Evolutionary conservation across 306 rosid genomes (phyloP).

Genomic region (Sophora flavescens): DNA sequence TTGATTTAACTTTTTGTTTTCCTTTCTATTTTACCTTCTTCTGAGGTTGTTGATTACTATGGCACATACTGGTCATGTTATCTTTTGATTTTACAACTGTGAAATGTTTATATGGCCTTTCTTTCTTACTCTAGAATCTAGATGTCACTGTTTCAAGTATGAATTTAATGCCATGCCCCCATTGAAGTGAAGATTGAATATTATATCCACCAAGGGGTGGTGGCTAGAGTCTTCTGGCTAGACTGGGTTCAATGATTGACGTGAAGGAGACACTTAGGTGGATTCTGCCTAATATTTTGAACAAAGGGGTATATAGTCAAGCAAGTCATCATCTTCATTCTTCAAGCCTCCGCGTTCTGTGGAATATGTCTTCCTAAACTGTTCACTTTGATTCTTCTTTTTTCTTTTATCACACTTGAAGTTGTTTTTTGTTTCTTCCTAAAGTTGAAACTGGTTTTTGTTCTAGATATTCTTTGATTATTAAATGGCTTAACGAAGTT

Average conservation of each 20-base stretch:
- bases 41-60: too few relatives aligned
- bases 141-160: neutral
- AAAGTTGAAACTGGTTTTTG: too few relatives aligned
- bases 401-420: neutral
- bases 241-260: constrained; percentile 1
- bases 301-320: neutral
- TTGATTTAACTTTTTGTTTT: too few relatives aligned
- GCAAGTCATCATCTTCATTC: constrained; percentile 23
- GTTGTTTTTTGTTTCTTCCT: too few relatives aligned
- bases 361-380: neutral
- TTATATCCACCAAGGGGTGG: neutral
- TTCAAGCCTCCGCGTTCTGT: constrained; percentile 29
- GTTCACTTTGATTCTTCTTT: neutral
- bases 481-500: too few relatives aligned
- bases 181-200: neutral
- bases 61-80: neutral
- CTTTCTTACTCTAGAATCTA: neutral
- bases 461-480: too few relatives aligned
- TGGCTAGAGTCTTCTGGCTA: neutral
- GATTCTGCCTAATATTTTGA: constrained; percentile 43
- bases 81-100: neutral
- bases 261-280: constrained; percentile 14
- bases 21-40: too few relatives aligned
- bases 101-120: neutral
- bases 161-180: neutral